A percentile compares a stretch with the other conserved stretches of the same genome.
These are phyloP conservation scores for Hyphopichia wangnamkhiaoensis DNA, from an alignment of 1,139 yeast species.

Conservation along the genomic window DNA sequence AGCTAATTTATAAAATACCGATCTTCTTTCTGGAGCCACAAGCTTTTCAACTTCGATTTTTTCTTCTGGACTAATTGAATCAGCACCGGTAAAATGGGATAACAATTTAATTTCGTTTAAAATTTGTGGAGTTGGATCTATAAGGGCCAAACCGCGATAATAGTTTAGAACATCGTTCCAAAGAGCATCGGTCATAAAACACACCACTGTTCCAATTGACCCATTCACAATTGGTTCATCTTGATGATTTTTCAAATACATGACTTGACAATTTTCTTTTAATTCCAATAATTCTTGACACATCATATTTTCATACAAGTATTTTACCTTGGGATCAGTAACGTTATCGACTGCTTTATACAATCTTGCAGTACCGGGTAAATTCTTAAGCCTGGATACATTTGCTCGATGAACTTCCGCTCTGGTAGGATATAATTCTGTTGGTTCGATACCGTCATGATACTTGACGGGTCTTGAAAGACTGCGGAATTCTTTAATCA, in stretches of 20 bases:
- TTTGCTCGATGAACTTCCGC: slow-evolving; percentile 76
- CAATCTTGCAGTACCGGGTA: slow-evolving; percentile 41
- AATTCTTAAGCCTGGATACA: slow-evolving; percentile 43
- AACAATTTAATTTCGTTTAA: slow-evolving; percentile 30
- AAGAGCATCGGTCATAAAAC: slow-evolving; percentile 50
- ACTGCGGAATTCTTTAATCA: slow-evolving; percentile 44
- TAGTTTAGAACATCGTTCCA: slow-evolving; percentile 30
- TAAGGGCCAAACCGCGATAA: slow-evolving; percentile 18
- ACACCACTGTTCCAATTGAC: slow-evolving; percentile 58
- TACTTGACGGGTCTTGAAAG: slow-evolving; percentile 58
- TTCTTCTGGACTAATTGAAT: slow-evolving; percentile 39
- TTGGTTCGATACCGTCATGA: slow-evolving; percentile 76
- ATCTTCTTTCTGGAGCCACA: slow-evolving; percentile 25
- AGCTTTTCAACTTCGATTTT: slow-evolving; percentile 30
- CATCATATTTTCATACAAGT: slow-evolving; percentile 45
- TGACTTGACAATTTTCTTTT: slow-evolving; percentile 64
- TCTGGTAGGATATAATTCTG: slow-evolving; percentile 76
- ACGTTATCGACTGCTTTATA: slow-evolving; percentile 54
- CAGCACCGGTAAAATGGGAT: slow-evolving; percentile 24
- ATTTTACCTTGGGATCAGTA: slow-evolving; percentile 21
- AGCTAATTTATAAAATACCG: slow-evolving; percentile 28
- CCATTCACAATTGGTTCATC: slow-evolving; percentile 54
- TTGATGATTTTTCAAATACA: slow-evolving; percentile 50
- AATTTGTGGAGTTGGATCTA: slow-evolving; percentile 21
- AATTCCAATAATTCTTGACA: slow-evolving; percentile 46